Conservation (phyloP, 306 rosid genomes). For the Carpinus viminea region DNA sequence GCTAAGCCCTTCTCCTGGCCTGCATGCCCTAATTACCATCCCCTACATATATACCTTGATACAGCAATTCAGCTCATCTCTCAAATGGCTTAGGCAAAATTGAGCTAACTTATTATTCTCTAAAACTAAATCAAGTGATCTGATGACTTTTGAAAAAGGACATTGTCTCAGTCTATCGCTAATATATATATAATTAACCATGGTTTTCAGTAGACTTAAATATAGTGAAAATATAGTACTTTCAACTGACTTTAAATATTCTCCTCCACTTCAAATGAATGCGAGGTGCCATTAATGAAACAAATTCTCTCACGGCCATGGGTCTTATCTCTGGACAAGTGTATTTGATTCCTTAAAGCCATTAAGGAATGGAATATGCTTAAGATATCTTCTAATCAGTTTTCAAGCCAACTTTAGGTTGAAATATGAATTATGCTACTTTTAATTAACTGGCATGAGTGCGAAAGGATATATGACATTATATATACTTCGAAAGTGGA, state of each 20-base stretch:
- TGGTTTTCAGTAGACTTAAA: slow-evolving; percentile 13
- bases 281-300: slow-evolving; percentile 32
- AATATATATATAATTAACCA: background rate
- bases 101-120: too few species aligned
- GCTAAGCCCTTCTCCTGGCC: too few species aligned
- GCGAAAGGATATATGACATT: background rate
- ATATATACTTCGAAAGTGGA: background rate
- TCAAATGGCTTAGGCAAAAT: too few species aligned
- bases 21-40: too few species aligned
- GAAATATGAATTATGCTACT: background rate
- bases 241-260: slow-evolving; percentile 31
- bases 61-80: too few species aligned
- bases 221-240: slow-evolving; percentile 19
- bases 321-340: slow-evolving; percentile 25
- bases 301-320: slow-evolving; percentile 26
- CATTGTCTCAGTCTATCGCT: background rate
- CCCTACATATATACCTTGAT: too few species aligned
- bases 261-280: slow-evolving; percentile 37
- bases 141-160: background rate
- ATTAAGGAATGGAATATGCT: slow-evolving; percentile 36
- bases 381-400: slow-evolving; percentile 7
- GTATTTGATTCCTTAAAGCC: slow-evolving; percentile 46
- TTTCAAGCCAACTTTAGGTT: background rate
- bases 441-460: background rate
- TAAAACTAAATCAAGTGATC: background rate